Base-by-base conservation (phyloP, 768 basidiomycete genomes). In the Suillus discolor region DNA sequence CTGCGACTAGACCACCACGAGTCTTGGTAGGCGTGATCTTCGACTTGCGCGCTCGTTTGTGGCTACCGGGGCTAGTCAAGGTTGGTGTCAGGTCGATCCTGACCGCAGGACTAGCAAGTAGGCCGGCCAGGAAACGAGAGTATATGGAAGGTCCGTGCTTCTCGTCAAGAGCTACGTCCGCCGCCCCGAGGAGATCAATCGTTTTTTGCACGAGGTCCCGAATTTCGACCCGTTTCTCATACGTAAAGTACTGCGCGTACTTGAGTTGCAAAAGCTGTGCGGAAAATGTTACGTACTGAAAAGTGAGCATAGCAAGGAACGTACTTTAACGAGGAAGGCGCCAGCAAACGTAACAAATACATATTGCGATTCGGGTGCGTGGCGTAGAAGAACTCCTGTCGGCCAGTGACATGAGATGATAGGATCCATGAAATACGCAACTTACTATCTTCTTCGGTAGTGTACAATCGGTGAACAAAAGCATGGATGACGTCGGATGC, bases 341-440 rank as follows among this genome's bases (percentile, higher is more conserved):
- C 89, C 87, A 12, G 93, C 92, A 67, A 93, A 94, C 0, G 89
- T 91, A 31, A 88, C 83, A 69, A 94, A 92, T 12, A 94, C 88
- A 66, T 87, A 89, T 68, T 93, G 89, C 0, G 89, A 88, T 72
- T 93, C 92, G 2, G 92, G 91, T 0, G 91, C 92, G 71, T 91
- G 89, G 4, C 88, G 84, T 61, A 89, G 82, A 67, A 84, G 88
- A 34, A 81, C 77, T 57, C 80, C 87, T 88, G 74, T 25, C 65
- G 53, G 49, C 39, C 57, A 20, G 44, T 68, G 20, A 69, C 61
- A 68, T 12, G 36, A 38, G 16, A 45, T 61, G 31, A 16, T 9
- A 18, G 6, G 28, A 20, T 28, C 18, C 6, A 18, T 60, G 13
- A 20, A 42, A 42, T 63, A 49, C 44, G 62, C 39, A 9, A 78